Evolutionary conservation across 1,284 basidiomycete genomes (phyloP).

Genomic region (Rhodotorula sp.): DNA sequence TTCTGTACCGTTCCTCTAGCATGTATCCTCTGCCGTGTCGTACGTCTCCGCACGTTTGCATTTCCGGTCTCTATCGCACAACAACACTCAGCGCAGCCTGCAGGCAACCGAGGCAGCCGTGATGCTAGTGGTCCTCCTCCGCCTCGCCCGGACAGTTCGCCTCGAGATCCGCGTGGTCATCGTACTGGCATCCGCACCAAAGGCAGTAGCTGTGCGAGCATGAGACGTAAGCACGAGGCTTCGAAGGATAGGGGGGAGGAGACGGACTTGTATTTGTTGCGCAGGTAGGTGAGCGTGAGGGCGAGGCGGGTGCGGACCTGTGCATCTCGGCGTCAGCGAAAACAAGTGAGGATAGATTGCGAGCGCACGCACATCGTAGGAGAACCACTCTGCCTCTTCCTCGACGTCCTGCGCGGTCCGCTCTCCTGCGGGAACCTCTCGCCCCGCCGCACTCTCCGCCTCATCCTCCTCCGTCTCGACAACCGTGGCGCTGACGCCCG

Average conservation of each 20-base stretch:
- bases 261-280: slow-evolving; percentile 52
- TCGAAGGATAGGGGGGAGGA: not conserved
- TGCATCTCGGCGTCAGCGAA: not conserved
- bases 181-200: slow-evolving; percentile 78
- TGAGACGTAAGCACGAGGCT: not conserved
- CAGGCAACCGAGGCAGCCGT: too few relatives aligned
- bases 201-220: slow-evolving; percentile 67
- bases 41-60: too few relatives aligned
- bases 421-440: not conserved
- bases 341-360: not conserved
- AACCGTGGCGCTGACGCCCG: slow-evolving; percentile 27
- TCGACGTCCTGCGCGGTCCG: slow-evolving; percentile 15
- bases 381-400: slow-evolving; percentile 29
- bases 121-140: slow-evolving; percentile 69
- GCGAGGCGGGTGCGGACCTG: slow-evolving; percentile 68
- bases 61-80: too few relatives aligned
- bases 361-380: slow-evolving; percentile 14
- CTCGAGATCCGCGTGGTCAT: slow-evolving; percentile 60
- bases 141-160: slow-evolving; percentile 68
- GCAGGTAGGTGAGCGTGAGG: slow-evolving; percentile 68
- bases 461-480: slow-evolving; percentile 25
- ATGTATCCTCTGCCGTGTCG: too few relatives aligned
- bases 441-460: not conserved
- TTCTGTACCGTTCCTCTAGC: too few relatives aligned
- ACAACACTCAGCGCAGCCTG: too few relatives aligned